phyloP scores from a whole-genome alignment of 345 rosid species.

The Corchorus olitorius region DNA sequence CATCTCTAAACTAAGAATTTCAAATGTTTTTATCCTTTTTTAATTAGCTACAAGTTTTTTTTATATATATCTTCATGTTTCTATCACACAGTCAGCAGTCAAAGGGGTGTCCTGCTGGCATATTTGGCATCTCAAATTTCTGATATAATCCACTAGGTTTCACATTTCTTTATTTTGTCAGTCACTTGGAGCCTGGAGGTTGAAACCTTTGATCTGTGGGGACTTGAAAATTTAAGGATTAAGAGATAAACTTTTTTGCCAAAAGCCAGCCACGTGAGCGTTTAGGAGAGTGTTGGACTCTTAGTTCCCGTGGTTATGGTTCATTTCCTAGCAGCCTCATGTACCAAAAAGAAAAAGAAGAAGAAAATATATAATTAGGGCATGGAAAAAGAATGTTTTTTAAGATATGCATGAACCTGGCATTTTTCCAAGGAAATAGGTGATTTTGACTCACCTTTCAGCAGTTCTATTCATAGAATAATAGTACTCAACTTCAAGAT shows the following conservation, averaged over 20 bases:
- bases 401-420: not conserved
- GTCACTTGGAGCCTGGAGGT: not conserved
- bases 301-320: no score
- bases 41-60: not conserved
- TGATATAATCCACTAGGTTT: not conserved
- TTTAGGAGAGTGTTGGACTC: no score
- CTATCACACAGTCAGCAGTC: not conserved
- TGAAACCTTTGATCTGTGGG: not conserved
- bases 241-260: no score
- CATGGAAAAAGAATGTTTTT: not conserved
- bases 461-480: not conserved
- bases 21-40: not conserved
- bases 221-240: no score
- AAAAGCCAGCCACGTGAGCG: no score
- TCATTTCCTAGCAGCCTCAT: no score
- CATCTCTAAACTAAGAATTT: not conserved
- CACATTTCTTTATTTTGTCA: not conserved
- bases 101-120: not conserved
- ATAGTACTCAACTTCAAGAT: not conserved
- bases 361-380: not conserved
- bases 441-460: not conserved
- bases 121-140: not conserved
- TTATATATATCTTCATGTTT: not conserved
- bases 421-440: not conserved
- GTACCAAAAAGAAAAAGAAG: not conserved